phyloP scores from a whole-genome alignment of 1,284 basidiomycete genomes.

The Irpex lacteus region DNA sequence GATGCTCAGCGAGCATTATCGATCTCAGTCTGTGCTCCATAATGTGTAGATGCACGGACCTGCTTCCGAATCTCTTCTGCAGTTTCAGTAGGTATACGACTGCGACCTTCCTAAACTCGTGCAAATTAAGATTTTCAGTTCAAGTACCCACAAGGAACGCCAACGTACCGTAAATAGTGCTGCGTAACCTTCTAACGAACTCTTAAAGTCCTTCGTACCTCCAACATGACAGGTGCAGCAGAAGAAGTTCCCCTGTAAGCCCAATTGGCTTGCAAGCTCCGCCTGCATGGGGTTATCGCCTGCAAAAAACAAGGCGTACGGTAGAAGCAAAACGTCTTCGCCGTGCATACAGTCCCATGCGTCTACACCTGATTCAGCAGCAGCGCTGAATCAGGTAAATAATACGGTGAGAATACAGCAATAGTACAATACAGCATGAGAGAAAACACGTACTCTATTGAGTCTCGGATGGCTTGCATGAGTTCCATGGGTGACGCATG shows the following conservation, averaged over 20 bases:
- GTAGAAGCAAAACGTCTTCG: constrained; percentile 24
- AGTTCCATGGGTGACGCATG: constrained; percentile 29
- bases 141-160: too few species aligned
- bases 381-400: too few species aligned
- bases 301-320: constrained; percentile 21
- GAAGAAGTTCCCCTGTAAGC: constrained; percentile 27
- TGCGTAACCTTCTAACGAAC: constrained; percentile 18
- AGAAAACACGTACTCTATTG: constrained; percentile 24
- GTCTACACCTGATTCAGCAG: constrained; percentile 7
- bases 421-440: too few species aligned
- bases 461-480: constrained; percentile 22
- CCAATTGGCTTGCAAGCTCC: constrained; percentile 29
- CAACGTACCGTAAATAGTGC: constrained; percentile 21
- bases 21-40: neutral
- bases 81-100: constrained; percentile 5
- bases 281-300: constrained; percentile 37
- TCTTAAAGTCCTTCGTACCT: constrained; percentile 23
- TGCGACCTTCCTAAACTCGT: constrained; percentile 4
- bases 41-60: constrained; percentile 1
- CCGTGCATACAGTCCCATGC: constrained; percentile 22
- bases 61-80: constrained; percentile 12
- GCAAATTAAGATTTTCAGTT: neutral
- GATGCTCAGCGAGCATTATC: neutral
- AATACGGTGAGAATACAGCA: too few species aligned
- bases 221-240: constrained; percentile 30